A percentile compares a stretch with the other conserved stretches of the same genome.
Evolutionary conservation across 768 basidiomycete genomes (phyloP).

Genomic region (Gyrodon lividus): DNA sequence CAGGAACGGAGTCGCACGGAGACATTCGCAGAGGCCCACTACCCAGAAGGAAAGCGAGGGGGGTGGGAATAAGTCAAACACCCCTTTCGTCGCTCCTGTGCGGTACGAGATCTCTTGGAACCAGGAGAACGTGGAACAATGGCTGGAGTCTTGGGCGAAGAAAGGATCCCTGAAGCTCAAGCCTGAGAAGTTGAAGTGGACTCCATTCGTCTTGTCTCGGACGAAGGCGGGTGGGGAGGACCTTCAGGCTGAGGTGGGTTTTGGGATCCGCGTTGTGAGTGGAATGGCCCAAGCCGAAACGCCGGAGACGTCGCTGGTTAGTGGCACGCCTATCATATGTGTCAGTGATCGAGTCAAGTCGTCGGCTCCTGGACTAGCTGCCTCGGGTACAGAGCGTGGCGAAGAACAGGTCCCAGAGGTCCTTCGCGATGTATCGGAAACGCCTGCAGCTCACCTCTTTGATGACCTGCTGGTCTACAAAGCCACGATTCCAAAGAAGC

Average conservation of each 20-base stretch:
- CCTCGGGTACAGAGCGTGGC: conserved; percentile 12
- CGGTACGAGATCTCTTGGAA: conserved; percentile 80
- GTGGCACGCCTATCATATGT: conserved; percentile 23
- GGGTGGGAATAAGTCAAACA: conserved; percentile 40
- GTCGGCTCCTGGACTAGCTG: conserved; percentile 11
- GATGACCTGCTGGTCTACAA: conserved; percentile 26
- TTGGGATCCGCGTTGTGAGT: conserved; percentile 12
- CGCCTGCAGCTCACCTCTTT: conserved; percentile 31
- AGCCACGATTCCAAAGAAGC: conserved; percentile 19
- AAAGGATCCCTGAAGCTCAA: conserved; percentile 77
- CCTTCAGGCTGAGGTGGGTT: conserved; percentile 19
- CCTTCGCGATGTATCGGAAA: conserved; percentile 7
- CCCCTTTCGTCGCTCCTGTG: conserved; percentile 60
- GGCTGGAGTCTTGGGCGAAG: conserved; percentile 65
- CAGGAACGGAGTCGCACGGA: conserved; percentile 61
- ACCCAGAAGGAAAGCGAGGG: conserved; percentile 44
- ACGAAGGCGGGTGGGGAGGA: conserved; percentile 31
- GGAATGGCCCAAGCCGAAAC: conserved; percentile 5
- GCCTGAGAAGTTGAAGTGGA: conserved; percentile 92
- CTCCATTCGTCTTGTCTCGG: conserved; percentile 77
- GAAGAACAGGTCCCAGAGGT: conserved; percentile 7
- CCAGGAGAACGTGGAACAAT: conserved; percentile 58
- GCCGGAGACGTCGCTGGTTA: conserved; percentile 19
- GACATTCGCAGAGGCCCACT: conserved; percentile 53
- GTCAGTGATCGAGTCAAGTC: conserved; percentile 17